A percentile compares a stretch with the other conserved stretches of the same genome.
These are phyloP conservation scores for Groenewaldozyma tartarivorans DNA, from an alignment of 805 yeast genomes.

Conservation along the genomic window DNA sequence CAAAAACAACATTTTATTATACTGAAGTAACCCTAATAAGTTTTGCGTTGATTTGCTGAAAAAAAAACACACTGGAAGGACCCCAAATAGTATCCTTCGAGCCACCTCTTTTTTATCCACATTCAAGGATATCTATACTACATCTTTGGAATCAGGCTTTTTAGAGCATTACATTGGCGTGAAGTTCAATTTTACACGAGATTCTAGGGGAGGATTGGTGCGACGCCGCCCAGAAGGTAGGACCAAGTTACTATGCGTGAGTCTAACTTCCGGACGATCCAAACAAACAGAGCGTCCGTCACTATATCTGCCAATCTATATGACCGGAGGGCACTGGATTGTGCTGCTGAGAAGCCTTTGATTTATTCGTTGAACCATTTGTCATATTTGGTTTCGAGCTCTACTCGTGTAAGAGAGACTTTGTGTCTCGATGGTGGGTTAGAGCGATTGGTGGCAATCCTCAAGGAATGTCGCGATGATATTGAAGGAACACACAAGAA, in stretches of 20 bases:
- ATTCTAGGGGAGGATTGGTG: too few species aligned
- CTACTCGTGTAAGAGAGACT: constrained; percentile 85
- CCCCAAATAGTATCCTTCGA: too few species aligned
- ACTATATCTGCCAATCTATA: constrained; percentile 81
- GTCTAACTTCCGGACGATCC: constrained; percentile 70
- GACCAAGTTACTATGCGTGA: constrained; percentile 56
- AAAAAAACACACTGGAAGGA: too few species aligned
- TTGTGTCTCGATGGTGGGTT: constrained; percentile 84
- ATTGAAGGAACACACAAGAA: constrained; percentile 18
- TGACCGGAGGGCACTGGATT: constrained; percentile 87
- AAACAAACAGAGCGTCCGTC: constrained; percentile 83
- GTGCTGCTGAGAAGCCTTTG: constrained; percentile 79
- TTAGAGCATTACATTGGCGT: too few species aligned
- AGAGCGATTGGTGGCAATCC: constrained; percentile 74
- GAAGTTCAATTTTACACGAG: too few species aligned
- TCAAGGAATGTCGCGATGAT: constrained; percentile 60
- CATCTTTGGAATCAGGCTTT: too few species aligned
- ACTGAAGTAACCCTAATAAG: too few species aligned
- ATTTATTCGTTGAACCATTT: constrained; percentile 87
- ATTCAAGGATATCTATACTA: too few species aligned
- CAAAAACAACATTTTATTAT: too few species aligned
- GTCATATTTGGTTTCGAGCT: constrained; percentile 76
- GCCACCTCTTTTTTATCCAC: too few species aligned
- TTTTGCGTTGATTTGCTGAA: too few species aligned
- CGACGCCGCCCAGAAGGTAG: too few species aligned